These are phyloP conservation scores for Yamadazyma spencermartinsiae DNA, from an alignment of 1,139 yeast species.

Conservation along the genomic window DNA sequence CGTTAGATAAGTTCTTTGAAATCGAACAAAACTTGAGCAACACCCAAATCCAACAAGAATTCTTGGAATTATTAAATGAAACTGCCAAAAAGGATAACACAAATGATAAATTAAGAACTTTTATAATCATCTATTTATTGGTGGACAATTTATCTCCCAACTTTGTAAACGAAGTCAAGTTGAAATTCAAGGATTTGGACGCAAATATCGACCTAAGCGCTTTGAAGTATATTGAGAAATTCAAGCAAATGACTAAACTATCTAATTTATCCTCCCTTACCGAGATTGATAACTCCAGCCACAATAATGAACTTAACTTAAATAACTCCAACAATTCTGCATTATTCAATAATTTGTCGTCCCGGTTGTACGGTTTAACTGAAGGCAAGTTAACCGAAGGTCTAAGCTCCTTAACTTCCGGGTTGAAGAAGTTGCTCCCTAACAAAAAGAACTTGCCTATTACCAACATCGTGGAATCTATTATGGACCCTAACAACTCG, in stretches of 20 bases:
- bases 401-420: constrained; percentile 83
- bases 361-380: constrained; percentile 76
- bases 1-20: constrained; percentile 87
- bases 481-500: constrained; percentile 78
- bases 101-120: constrained; percentile 83
- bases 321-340: constrained; percentile 48
- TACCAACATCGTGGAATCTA: constrained; percentile 86
- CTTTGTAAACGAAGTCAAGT: constrained; percentile 67
- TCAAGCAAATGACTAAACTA: constrained; percentile 76
- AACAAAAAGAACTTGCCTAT: constrained; percentile 85
- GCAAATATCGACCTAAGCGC: constrained; percentile 65
- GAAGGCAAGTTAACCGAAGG: constrained; percentile 80
- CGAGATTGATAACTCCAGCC: constrained; percentile 17
- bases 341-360: constrained; percentile 73
- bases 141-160: constrained; percentile 59
- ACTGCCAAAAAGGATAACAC: constrained; percentile 58
- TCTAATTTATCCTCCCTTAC: constrained; percentile 41
- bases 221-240: constrained; percentile 70
- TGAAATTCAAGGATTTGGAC: constrained; percentile 52
- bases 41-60: constrained; percentile 60
- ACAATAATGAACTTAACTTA: constrained; percentile 19
- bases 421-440: constrained; percentile 84
- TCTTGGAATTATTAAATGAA: constrained; percentile 53
- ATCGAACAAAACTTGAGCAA: constrained; percentile 78
- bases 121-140: constrained; percentile 65